Base-by-base conservation (phyloP, 805 yeast species). In the Pichia manshurica region DNA sequence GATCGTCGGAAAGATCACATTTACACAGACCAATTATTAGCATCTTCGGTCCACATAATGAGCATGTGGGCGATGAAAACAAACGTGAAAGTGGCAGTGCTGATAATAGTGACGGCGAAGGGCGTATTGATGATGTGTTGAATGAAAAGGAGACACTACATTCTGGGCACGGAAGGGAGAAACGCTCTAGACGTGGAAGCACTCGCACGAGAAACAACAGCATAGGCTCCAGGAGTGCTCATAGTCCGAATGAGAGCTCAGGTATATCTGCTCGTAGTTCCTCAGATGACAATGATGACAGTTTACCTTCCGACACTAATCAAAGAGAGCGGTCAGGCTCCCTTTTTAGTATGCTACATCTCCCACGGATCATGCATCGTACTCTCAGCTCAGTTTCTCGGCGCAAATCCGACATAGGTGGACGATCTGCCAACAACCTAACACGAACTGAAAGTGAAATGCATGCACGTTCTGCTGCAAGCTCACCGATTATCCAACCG, bases 401-500 rank as follows among this genome's bases (percentile, higher is more conserved):
- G 12, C 19, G 34, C 16, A 44, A 44, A 36, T 36, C 46, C 8
- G 42, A 44, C 5, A 10, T 10, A 44, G 28, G 29, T 10, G n/a
- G 16, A 6, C 29, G 29, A 10, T 25, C 29, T 8, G 29, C 29
- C 29, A 8, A 25, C n/a, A 35, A 35, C 16, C 16, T 35, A 17
- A 35, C 39, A 12, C 20, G 20, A 4, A 2, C 39, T 19, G 8
- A 35, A 5, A 35, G 20, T 15, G 39, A 35, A 17, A 17, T 5
- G 6, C 39, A 35, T 3, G 21, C 37, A 8, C 16, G 20, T 5
- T 15, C 16, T 5, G 5, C 22, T 19, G 22, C 16, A 5, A 44
- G 22, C 16, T 10, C 37, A 28, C 20, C 42, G 13, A n/a, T 38
- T 9, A 9, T 50, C 3, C 53, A 50, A 38, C 53, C 53, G 2